Base-by-base conservation (phyloP, 2,329 filamentous ascomycete species). In the Ophiostoma sp. region DNA sequence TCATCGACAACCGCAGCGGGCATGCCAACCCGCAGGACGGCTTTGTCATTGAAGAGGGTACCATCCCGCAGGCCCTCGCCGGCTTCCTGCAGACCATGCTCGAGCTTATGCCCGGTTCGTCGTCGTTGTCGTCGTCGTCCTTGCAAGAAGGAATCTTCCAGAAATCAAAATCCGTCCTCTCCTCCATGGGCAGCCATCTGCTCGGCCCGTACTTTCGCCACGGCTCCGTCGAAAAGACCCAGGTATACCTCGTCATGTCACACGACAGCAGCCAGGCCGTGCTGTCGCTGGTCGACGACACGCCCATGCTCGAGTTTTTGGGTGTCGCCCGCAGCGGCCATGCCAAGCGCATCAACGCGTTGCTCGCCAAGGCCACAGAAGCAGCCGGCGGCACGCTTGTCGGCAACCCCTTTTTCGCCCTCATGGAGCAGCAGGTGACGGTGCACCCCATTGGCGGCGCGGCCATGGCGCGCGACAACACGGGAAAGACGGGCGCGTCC, bases 401-500 rank as follows among this genome's bases (percentile, higher is more conserved):
- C 7, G 80, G 85, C 68, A 87, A 83, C 71, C 87, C 87, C 1
- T 87, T 86, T 72, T 85, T 83, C 73, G 80, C 83, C n/a, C 77
- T 84, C 17, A 79, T 88, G 75, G 83, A 83, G 13, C 79, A 85
- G 69, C 84, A 87, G 72, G 83, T 90, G 31, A 90, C 88, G 0
- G 88, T 90, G 15, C 88, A 91, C 77, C 86, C 88, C 6, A 86
- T 90, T 67, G 87, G 86, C 15, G 89, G 89, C 64, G 88, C 87
- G 1, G 84, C 83, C 68, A 88, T 91, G 83, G 85, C 86, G 41
- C 78, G 78, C 4, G 86, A 89, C 75, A 85, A 85, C 23, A 87
- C 84, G 1, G 85, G 84, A 1, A 75, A 76, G 7, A 82, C 81
- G 4, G 89, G 89, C 13, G 88, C 84, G 0, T 86, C 86, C 0